Conservation (phyloP, 2,329 filamentous ascomycete species). For the Epichloe glyceriae region DNA sequence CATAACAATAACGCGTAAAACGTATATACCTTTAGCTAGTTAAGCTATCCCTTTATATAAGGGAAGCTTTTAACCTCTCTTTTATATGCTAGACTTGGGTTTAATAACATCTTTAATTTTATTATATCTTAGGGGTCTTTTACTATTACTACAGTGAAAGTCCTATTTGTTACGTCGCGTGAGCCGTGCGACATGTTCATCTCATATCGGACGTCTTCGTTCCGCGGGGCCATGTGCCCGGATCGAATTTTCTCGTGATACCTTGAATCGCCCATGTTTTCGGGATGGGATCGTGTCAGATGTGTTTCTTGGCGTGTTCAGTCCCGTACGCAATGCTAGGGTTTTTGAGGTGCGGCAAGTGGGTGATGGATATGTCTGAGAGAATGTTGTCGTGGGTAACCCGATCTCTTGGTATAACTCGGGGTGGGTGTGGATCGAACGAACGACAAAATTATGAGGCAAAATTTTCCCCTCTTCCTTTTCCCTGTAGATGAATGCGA, state of each 20-base stretch:
- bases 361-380: neutral
- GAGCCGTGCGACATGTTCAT: no score
- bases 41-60: no score
- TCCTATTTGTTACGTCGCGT: no score
- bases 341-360: neutral
- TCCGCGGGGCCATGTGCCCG: slow-evolving; percentile 13
- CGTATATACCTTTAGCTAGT: no score
- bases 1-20: no score
- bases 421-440: neutral
- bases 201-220: slow-evolving; percentile 17
- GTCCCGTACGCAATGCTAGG: no score
- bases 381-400: neutral
- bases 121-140: no score
- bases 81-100: no score
- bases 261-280: neutral
- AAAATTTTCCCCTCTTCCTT: neutral
- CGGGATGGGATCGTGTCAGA: neutral
- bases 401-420: neutral
- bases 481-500: neutral
- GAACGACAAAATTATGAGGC: neutral
- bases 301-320: neutral
- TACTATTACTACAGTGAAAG: no score
- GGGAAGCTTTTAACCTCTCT: no score
- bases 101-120: no score
- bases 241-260: slow-evolving; percentile 10